These are phyloP conservation scores for Botrytis elliptica DNA, from an alignment of 2,329 filamentous ascomycete species.

Conservation along the genomic window DNA sequence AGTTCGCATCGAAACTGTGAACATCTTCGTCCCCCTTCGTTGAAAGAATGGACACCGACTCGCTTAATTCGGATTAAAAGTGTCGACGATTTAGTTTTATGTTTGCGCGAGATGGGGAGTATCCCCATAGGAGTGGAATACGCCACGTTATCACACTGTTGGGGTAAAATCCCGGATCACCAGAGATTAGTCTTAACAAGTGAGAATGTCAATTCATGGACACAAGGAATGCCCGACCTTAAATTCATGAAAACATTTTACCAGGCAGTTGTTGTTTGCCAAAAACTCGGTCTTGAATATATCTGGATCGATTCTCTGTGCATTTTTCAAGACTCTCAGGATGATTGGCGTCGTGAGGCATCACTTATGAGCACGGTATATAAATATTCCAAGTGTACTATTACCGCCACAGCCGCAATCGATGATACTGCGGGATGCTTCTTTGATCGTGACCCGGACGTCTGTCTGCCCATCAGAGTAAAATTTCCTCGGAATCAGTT, in stretches of 20 bases:
- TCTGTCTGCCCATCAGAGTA: not conserved
- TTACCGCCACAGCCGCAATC: not conserved
- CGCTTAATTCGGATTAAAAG: not conserved
- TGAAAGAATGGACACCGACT: not conserved
- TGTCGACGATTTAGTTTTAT: not conserved
- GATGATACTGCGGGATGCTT: not conserved
- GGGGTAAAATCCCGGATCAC: not conserved
- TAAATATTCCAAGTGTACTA: not conserved
- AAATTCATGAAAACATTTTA: not conserved
- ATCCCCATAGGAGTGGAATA: not conserved
- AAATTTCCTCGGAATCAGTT: not conserved
- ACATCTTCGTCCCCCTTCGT: fast-evolving
- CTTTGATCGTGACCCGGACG: not conserved
- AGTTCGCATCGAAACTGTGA: not conserved
- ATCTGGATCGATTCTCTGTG: not conserved
- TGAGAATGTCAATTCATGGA: not conserved
- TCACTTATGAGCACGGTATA: not conserved
- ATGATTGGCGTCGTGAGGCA: not conserved
- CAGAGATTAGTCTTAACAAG: not conserved
- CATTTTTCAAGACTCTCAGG: not conserved
- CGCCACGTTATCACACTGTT: not conserved
- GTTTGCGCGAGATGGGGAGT: not conserved
- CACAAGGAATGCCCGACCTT: not conserved
- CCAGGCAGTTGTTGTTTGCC: not conserved
- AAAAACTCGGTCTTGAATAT: not conserved